Base-by-base conservation (phyloP, 805 yeast species). In the Cyberlindnera mrakii region DNA sequence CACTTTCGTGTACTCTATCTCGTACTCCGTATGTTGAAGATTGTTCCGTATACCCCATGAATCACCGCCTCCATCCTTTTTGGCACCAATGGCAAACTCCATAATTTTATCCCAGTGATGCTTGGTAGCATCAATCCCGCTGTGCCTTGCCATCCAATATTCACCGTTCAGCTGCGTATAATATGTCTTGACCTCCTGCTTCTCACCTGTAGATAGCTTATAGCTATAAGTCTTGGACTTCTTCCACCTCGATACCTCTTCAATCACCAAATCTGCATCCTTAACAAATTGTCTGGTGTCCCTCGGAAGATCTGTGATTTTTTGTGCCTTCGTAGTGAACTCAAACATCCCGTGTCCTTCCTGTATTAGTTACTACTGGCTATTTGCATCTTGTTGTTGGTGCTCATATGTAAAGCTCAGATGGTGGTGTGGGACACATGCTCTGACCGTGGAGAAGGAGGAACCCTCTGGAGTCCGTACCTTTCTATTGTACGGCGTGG, bases 61-160 rank as follows among this genome's bases (percentile, higher is more conserved):
- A 3, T 43, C 49, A 34, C 29, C 29, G 3, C 37, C 55, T 3
- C 38, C 39, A 2, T 34, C 29, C 19, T 44, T 44, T 14, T 53
- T 48, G 11, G 58, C 55, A 14, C 71, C 71, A 25, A 58, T 49
- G 3, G 64, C 42, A 29, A 58, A 59, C 34, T 52, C 43, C 3
- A 63, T 48, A 35, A 65, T 48, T 13, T 51, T 47, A 1, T 51
- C 56, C 42, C 60, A 64, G 0, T 41, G 48, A 41, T 57, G 62
- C 3, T 42, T 42, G n/a, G 46, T 39, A 14, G 48, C 35, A 2
- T 45, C 41, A 38, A 63, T 64, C 13, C 40, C 41, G 20, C 65
- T 59, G 6, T 50, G 50, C 17, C 71, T 55, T 6, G 65, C 51
- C 23, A 65, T 44, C 71, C 71, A 67, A 40, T 53, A 58, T 16